These are phyloP conservation scores for Angomonas deanei DNA, from an alignment of 208 protist genomes.

Conservation along the genomic window DNA sequence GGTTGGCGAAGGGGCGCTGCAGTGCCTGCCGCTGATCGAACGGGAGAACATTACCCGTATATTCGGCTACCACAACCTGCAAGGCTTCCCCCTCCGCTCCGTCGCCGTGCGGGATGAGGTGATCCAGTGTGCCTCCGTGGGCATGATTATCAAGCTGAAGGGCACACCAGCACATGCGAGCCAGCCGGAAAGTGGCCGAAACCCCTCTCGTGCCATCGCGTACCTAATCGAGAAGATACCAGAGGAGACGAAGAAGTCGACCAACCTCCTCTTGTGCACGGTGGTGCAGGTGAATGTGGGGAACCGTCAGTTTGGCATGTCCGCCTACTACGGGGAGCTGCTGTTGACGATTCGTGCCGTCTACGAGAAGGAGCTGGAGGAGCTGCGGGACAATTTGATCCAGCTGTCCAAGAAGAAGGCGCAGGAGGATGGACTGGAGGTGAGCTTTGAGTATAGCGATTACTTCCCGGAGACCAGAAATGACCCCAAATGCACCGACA, in stretches of 20 bases:
- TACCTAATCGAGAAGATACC: conserved; percentile 30
- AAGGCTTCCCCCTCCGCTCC: conserved; percentile 24
- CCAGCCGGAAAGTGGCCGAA: conserved; percentile 29
- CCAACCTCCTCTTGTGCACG: conserved; percentile 31
- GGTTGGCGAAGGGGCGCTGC: conserved; percentile 22
- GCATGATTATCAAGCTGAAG: conserved; percentile 37
- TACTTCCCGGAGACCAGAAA: conserved; percentile 39
- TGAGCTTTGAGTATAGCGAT: conserved; percentile 33
- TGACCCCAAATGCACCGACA: conserved; percentile 23
- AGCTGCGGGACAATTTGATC: conserved; percentile 17
- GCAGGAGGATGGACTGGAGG: conserved; percentile 15
- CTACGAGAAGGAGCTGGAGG: conserved; percentile 28
- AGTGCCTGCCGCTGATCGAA: conserved; percentile 34
- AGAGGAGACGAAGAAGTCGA: conserved; percentile 24
- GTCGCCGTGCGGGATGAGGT: conserved; percentile 29
- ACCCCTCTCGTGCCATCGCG: conserved; percentile 28
- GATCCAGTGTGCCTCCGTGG: conserved; percentile 30
- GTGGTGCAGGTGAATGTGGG: conserved; percentile 40
- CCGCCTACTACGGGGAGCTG: conserved; percentile 34
- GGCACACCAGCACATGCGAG: conserved; percentile 29
- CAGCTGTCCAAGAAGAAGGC: conserved; percentile 15
- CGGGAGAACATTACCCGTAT: conserved; percentile 31
- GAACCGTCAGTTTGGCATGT: conserved; percentile 40
- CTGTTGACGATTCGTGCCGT: conserved; percentile 33
- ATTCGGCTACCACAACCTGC: conserved; percentile 41